Conservation (phyloP, 2,329 filamentous ascomycete genomes). For the Venturiaceae sp. region DNA sequence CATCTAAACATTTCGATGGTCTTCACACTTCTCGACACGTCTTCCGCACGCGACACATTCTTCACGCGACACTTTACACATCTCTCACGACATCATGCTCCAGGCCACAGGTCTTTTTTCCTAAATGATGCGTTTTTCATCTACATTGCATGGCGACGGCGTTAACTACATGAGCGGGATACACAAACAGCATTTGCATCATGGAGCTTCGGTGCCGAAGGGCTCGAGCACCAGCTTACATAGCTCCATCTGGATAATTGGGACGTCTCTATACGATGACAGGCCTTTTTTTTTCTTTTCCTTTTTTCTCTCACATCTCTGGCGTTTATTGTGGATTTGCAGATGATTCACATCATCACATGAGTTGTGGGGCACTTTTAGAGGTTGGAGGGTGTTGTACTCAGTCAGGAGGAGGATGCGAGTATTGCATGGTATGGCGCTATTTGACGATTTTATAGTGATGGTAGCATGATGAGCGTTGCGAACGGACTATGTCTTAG, state of each 20-base stretch:
- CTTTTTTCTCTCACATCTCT: not conserved
- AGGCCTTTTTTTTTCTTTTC: not conserved
- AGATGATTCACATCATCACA: not conserved
- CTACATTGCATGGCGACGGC: constrained; percentile 33
- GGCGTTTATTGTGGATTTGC: not conserved
- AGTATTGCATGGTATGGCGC: not conserved
- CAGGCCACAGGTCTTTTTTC: not conserved
- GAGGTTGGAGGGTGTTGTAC: not conserved
- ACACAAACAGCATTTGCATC: not conserved
- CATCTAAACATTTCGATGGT: not conserved
- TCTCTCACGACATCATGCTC: not conserved
- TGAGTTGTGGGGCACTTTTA: not conserved
- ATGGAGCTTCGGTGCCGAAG: constrained; percentile 1
- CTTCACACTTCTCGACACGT: not conserved
- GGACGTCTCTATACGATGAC: not conserved
- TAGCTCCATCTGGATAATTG: not conserved
- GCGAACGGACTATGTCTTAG: not conserved
- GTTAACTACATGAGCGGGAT: constrained; percentile 31
- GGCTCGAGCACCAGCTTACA: constrained; percentile 1
- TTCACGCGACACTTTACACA: not conserved
- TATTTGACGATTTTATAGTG: not conserved
- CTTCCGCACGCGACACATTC: not conserved
- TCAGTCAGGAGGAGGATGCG: not conserved
- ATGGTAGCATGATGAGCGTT: not conserved
- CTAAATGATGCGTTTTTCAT: not conserved